These are phyloP conservation scores for Fusarium nygamai DNA, from an alignment of 2,329 filamentous ascomycete genomes.

Conservation along the genomic window DNA sequence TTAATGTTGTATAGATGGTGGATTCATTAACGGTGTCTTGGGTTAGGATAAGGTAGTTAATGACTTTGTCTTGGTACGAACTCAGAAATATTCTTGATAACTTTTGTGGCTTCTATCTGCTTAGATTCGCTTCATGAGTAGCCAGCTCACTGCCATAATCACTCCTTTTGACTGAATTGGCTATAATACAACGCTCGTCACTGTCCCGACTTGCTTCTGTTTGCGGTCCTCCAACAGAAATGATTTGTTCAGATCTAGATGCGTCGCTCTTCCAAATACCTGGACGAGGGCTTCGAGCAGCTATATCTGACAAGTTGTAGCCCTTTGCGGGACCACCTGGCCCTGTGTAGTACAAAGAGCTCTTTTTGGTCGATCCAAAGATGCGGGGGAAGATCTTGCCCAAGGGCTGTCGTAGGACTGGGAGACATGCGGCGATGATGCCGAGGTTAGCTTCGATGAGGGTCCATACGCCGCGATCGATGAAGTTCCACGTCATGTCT, in stretches of 20 bases:
- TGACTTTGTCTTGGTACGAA: not conserved
- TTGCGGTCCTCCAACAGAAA: not conserved
- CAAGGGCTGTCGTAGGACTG: not conserved
- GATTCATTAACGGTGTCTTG: not conserved
- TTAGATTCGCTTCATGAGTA: not conserved
- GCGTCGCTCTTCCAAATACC: not conserved
- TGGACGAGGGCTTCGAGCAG: not conserved
- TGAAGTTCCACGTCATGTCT: not conserved
- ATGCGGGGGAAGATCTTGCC: not conserved
- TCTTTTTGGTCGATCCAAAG: not conserved
- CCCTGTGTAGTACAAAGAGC: not conserved
- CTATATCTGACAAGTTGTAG: not conserved
- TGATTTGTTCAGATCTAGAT: not conserved
- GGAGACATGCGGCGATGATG: not conserved
- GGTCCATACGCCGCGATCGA: not conserved
- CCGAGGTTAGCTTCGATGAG: not conserved
- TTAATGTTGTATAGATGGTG: no score
- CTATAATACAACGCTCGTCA: not conserved
- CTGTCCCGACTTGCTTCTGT: not conserved
- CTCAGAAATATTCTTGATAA: accelerated
- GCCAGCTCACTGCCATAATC: not conserved
- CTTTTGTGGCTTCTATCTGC: not conserved
- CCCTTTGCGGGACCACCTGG: not conserved
- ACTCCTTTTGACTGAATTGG: not conserved
- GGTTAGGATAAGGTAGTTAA: not conserved